phyloP scores from a whole-genome alignment of 2,329 filamentous ascomycete species.

The Alternaria infectoria region DNA sequence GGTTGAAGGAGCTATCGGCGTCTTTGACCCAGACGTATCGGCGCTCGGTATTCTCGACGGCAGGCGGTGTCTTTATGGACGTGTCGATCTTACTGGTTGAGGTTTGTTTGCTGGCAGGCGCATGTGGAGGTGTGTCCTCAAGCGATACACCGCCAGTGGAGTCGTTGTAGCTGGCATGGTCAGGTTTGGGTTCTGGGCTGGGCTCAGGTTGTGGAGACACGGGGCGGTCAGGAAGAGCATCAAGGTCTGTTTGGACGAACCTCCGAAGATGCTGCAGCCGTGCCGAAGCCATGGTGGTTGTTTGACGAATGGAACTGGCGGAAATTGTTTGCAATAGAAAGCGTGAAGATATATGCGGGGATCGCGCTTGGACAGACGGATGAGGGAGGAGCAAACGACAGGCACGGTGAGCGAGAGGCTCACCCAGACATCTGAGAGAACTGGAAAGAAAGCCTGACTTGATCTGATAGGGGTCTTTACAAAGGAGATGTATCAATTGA shows the following conservation, averaged over 20 bases:
- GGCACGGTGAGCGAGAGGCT: neutral
- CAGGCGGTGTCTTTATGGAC: neutral
- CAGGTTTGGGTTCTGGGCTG: neutral
- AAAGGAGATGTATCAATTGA: neutral
- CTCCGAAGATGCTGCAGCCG: slow-evolving; percentile 33
- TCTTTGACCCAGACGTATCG: slow-evolving; percentile 31
- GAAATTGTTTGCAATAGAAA: neutral
- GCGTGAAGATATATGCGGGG: neutral
- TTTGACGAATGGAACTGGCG: neutral
- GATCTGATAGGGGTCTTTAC: neutral
- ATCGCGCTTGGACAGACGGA: slow-evolving; percentile 2
- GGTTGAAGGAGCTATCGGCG: slow-evolving; percentile 31
- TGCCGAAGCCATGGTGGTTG: slow-evolving; percentile 27
- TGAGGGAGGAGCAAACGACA: slow-evolving; percentile 14
- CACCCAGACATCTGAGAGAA: neutral
- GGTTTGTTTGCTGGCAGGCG: slow-evolving; percentile 16
- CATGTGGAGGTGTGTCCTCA: neutral
- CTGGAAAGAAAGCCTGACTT: neutral
- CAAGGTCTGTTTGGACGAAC: slow-evolving; percentile 28
- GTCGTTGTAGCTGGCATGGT: slow-evolving; percentile 12
- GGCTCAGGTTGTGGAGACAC: slow-evolving; percentile 1
- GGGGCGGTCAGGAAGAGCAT: slow-evolving; percentile 32
- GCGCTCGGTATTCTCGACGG: slow-evolving; percentile 20
- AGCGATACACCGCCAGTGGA: slow-evolving; percentile 33
- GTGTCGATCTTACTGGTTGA: neutral